phyloP scores from a whole-genome alignment of 768 basidiomycete species.

The Sarcomyxa edulis region DNA sequence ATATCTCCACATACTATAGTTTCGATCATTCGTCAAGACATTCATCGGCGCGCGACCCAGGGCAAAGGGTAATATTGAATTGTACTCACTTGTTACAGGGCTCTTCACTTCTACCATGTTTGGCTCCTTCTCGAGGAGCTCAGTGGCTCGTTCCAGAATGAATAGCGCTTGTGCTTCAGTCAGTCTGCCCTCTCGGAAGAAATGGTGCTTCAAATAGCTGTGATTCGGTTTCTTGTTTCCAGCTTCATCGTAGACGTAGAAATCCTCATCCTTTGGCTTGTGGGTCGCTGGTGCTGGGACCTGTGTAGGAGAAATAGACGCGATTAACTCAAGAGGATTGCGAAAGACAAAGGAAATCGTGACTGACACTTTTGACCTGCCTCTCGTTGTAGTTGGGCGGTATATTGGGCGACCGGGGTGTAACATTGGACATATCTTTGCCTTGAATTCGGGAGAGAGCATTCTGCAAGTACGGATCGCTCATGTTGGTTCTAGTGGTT shows the following conservation, averaged over 20 bases:
- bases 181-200: conserved; percentile 80
- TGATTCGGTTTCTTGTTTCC: conserved; percentile 66
- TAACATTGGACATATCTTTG: no score
- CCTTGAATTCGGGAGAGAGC: no score
- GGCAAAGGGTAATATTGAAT: no score
- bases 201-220: conserved; percentile 81
- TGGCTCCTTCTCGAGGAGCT: conserved; percentile 66
- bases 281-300: conserved; percentile 63
- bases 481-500: no score
- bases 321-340: no score
- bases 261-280: conserved; percentile 68
- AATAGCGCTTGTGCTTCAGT: conserved; percentile 82
- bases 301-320: no score
- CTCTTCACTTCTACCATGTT: conserved; percentile 85
- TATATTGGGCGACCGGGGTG: no score
- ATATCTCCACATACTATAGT: conserved; percentile 93
- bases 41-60: no score
- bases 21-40: conserved; percentile 1
- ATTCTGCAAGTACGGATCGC: no score
- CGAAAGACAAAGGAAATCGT: no score
- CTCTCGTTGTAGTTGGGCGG: no score
- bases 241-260: conserved; percentile 50
- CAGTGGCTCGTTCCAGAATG: conserved; percentile 67
- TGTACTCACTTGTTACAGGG: conserved; percentile 81
- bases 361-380: no score